A percentile compares a stretch with the other conserved stretches of the same genome.
These are phyloP conservation scores for Pseudoscleropodium purum DNA, from an alignment of 225 moss, liverwort and hornwort genomes.

Conservation along the genomic window DNA sequence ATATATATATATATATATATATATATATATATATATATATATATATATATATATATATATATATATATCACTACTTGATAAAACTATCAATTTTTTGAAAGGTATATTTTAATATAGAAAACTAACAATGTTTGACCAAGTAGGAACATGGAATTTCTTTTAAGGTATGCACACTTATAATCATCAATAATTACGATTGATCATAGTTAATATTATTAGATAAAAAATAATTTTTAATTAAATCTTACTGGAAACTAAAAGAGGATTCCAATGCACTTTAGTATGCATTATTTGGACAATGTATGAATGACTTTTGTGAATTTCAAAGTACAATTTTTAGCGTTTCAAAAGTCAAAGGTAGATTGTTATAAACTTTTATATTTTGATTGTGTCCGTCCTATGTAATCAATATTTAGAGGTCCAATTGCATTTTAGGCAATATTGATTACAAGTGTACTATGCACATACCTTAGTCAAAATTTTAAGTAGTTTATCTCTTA, in stretches of 20 bases:
- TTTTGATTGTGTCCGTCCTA: not conserved
- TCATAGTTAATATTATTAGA: not conserved
- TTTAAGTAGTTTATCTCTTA: fast-evolving
- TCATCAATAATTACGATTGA: not conserved
- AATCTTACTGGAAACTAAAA: too few relatives aligned
- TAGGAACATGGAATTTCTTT: not conserved
- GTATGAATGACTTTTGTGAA: not conserved
- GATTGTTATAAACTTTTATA: fast-evolving
- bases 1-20: too few relatives aligned
- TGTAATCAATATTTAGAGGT: not conserved
- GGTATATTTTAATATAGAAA: not conserved
- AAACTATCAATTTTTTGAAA: too few relatives aligned
- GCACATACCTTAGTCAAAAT: fast-evolving
- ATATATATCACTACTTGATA: too few relatives aligned
- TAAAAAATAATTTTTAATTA: too few relatives aligned
- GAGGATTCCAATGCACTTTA: too few relatives aligned
- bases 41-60: too few relatives aligned
- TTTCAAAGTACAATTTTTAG: not conserved
- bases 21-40: too few relatives aligned
- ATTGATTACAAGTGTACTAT: fast-evolving
- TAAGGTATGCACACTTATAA: not conserved
- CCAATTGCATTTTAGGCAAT: not conserved
- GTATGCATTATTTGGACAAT: too few relatives aligned
- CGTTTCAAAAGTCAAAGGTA: not conserved
- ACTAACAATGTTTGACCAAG: not conserved